Evolutionary conservation across 139 green algal species (phyloP).

Genomic region (Marvania coccoides): DNA sequence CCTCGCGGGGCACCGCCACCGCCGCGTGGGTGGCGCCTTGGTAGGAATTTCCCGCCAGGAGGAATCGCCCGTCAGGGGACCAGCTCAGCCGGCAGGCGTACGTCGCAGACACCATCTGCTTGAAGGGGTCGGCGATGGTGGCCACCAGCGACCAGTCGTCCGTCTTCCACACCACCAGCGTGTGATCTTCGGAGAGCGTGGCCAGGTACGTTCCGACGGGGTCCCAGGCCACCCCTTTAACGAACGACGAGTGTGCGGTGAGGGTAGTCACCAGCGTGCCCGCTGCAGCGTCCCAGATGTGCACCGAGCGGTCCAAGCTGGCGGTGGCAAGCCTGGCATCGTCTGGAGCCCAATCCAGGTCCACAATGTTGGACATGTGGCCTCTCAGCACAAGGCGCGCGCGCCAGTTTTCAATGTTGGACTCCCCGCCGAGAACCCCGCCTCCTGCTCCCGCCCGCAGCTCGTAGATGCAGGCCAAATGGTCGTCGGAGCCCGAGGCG

Average conservation of each 20-base stretch:
- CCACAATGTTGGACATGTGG: slow-evolving; percentile 76
- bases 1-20: slow-evolving; percentile 41
- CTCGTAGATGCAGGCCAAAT: slow-evolving; percentile 61
- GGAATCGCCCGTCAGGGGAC: slow-evolving; percentile 61
- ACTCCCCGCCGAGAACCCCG: slow-evolving; percentile 10
- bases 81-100: slow-evolving; percentile 46
- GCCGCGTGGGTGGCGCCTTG: slow-evolving; percentile 46
- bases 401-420: slow-evolving; percentile 86
- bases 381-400: slow-evolving; percentile 43
- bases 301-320: slow-evolving; percentile 76
- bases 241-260: slow-evolving; percentile 59
- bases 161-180: slow-evolving; percentile 71
- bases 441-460: slow-evolving; percentile 37
- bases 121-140: slow-evolving; percentile 40
- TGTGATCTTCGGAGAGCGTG: slow-evolving; percentile 71
- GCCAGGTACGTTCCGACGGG: slow-evolving; percentile 83
- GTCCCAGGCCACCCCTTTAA: slow-evolving; percentile 97
- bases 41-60: slow-evolving; percentile 61
- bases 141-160: slow-evolving; percentile 57
- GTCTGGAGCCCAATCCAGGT: slow-evolving; percentile 79
- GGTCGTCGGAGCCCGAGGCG: slow-evolving; percentile 64
- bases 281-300: slow-evolving; percentile 46
- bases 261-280: slow-evolving; percentile 28
- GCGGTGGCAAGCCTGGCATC: slow-evolving; percentile 65
- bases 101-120: slow-evolving; percentile 25